Evolutionary conservation across 2,329 filamentous ascomycete genomes (phyloP).

Genomic region (Aotearoamyces nothofagi): DNA sequence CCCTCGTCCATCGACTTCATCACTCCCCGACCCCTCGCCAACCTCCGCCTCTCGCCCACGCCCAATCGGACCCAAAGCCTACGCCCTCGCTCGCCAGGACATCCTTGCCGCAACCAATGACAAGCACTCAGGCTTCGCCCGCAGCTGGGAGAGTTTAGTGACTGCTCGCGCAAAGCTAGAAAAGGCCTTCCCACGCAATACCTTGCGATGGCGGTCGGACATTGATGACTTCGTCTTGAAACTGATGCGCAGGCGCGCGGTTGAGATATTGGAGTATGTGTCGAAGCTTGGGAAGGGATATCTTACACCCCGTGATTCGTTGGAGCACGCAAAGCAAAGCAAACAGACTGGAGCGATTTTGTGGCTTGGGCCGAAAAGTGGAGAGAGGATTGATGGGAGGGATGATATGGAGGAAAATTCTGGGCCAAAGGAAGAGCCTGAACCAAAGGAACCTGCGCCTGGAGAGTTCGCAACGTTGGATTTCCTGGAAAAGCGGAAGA

Average conservation of each 20-base stretch:
- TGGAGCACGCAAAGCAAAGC: constrained; percentile 27
- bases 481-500: constrained; percentile 16
- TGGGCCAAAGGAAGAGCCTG: constrained; percentile 8
- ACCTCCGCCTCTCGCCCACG: constrained; percentile 1
- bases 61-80: constrained; percentile 13
- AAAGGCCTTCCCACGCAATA: not conserved
- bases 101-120: constrained; percentile 17
- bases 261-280: constrained; percentile 29
- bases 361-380: constrained; percentile 9
- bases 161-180: constrained; percentile 3
- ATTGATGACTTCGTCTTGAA: constrained; percentile 38
- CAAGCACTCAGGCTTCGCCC: constrained; percentile 3
- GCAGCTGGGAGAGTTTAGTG: constrained; percentile 4
- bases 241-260: constrained; percentile 30
- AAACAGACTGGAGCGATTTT: constrained; percentile 15
- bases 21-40: constrained; percentile 4
- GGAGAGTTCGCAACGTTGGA: constrained; percentile 30
- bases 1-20: not conserved
- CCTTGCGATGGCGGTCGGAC: constrained; percentile 31
- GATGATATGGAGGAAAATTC: not conserved
- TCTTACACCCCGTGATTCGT: constrained; percentile 25
- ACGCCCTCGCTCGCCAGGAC: constrained; percentile 19
- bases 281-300: constrained; percentile 21
- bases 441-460: constrained; percentile 7
- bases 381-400: not conserved